A percentile compares a stretch with the other conserved stretches of the same genome.
Evolutionary conservation across 768 basidiomycete species (phyloP).

Genomic region (Termitomyces sp.): DNA sequence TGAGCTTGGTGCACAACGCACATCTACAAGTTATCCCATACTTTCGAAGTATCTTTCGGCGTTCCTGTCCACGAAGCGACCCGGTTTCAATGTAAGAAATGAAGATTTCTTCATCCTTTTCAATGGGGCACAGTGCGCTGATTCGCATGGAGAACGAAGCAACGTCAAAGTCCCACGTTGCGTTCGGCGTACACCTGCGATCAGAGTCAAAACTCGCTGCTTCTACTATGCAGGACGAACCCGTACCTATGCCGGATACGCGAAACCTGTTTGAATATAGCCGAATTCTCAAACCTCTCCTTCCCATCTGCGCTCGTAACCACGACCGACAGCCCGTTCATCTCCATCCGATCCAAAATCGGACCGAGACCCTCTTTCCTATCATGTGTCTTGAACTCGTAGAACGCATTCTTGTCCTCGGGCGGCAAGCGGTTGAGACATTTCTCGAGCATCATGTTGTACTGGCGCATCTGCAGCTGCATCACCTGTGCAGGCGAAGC

Average conservation of each 20-base stretch:
- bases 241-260: slow-evolving; percentile 1
- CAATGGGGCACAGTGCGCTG: neutral
- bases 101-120: neutral
- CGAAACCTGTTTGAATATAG: neutral
- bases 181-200: neutral
- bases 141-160: neutral
- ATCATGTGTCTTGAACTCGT: slow-evolving; percentile 22
- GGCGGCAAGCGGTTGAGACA: slow-evolving; percentile 18
- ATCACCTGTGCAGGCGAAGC: neutral
- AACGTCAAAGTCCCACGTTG: neutral
- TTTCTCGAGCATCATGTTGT: slow-evolving; percentile 11
- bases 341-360: slow-evolving; percentile 21
- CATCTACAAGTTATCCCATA: neutral
- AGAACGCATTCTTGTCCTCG: slow-evolving; percentile 17
- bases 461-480: slow-evolving; percentile 7
- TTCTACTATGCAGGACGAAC: neutral
- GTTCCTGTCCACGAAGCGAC: neutral
- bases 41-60: neutral
- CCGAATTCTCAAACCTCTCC: neutral
- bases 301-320: neutral
- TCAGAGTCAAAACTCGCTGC: neutral
- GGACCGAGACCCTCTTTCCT: slow-evolving; percentile 27
- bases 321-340: slow-evolving; percentile 18
- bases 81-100: neutral
- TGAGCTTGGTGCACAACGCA: neutral